phyloP scores from a whole-genome alignment of 768 basidiomycete species.

The Rhodotorula kratochvilovae region DNA sequence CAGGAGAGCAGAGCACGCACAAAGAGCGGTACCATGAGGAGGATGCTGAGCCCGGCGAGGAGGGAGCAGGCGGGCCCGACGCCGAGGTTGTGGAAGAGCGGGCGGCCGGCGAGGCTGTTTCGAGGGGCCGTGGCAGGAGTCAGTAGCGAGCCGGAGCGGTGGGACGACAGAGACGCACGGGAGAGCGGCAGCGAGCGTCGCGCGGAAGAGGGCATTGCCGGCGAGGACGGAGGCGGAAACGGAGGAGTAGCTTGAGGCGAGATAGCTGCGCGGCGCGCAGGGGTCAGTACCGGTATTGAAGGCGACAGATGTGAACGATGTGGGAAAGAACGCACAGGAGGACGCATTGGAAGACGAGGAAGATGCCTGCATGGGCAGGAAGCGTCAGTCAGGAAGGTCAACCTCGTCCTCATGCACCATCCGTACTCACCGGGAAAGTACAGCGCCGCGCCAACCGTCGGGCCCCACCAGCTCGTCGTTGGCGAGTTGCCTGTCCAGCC shows the following conservation, averaged over 20 bases:
- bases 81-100: slow-evolving; percentile 45
- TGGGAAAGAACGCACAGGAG: slow-evolving; percentile 27
- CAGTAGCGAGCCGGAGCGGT: not conserved
- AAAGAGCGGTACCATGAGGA: slow-evolving; percentile 46
- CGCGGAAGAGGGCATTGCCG: slow-evolving; percentile 47
- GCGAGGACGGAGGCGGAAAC: slow-evolving; percentile 48
- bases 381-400: not conserved
- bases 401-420: too few species aligned
- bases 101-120: slow-evolving; percentile 41
- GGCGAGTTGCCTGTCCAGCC: slow-evolving; percentile 42
- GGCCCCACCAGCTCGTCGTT: not conserved
- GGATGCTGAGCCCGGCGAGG: slow-evolving; percentile 45
- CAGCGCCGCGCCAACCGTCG: slow-evolving; percentile 17
- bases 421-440: slow-evolving; percentile 14
- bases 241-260: slow-evolving; percentile 38
- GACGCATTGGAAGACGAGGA: slow-evolving; percentile 19
- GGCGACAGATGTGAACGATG: too few species aligned
- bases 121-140: not conserved
- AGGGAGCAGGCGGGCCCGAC: slow-evolving; percentile 46
- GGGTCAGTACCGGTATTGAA: too few species aligned
- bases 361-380: not conserved
- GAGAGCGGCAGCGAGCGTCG: slow-evolving; percentile 40
- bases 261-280: not conserved
- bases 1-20: slow-evolving; percentile 28
- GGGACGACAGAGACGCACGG: slow-evolving; percentile 24